Evolutionary conservation across 176 grass and related monocot genomes (phyloP).

Genomic region (Typha latifolia): DNA sequence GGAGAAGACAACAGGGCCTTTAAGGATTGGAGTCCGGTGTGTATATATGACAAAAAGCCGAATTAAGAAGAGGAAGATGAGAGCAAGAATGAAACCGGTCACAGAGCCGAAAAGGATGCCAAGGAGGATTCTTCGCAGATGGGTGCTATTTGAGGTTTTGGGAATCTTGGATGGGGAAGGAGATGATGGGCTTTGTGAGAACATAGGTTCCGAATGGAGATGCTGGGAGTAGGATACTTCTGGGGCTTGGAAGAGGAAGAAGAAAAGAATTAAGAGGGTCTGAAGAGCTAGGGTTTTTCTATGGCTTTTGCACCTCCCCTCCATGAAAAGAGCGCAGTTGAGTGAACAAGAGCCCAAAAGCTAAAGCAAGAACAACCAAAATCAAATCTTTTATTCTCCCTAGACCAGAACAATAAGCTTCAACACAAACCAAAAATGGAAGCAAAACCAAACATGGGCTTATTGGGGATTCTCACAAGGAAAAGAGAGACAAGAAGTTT

Average conservation of each 20-base stretch:
- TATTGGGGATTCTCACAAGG: neutral
- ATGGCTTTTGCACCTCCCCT: conserved; percentile 48
- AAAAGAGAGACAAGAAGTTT: neutral
- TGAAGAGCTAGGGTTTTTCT: conserved; percentile 44
- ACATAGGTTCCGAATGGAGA: conserved; percentile 57
- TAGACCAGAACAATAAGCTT: neutral
- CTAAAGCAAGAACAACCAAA: no score
- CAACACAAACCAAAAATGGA: neutral
- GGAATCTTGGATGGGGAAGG: conserved; percentile 29
- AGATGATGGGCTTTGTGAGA: conserved; percentile 21
- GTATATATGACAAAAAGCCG: conserved; percentile 60
- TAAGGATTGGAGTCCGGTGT: conserved; percentile 50
- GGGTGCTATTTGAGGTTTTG: conserved; percentile 25
- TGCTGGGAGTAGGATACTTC: conserved; percentile 30
- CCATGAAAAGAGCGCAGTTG: conserved; percentile 23
- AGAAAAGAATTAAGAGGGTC: conserved; percentile 10
- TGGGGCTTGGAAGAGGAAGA: conserved; percentile 25
- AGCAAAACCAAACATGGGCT: no score
- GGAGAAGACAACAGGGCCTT: conserved; percentile 72
- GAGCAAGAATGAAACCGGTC: conserved; percentile 61
- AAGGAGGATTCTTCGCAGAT: conserved; percentile 63
- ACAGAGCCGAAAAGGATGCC: conserved; percentile 77
- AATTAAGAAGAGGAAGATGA: conserved; percentile 68
- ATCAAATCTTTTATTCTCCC: no score
- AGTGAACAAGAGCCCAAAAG: no score